Base-by-base conservation (phyloP, 768 basidiomycete species). In the Pholiota microspora region DNA sequence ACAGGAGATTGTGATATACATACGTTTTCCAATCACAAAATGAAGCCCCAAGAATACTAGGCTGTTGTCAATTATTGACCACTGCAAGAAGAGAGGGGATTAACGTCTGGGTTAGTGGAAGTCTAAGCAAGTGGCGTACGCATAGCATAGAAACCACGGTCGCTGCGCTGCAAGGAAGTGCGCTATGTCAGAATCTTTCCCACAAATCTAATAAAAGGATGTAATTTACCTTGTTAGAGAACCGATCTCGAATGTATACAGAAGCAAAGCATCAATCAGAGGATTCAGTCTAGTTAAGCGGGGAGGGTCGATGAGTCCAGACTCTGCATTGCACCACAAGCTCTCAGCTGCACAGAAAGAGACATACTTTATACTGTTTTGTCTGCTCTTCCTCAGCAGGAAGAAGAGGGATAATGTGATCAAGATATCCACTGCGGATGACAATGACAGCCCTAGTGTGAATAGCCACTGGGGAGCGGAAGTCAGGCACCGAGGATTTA, bases 161-260 rank as follows among this genome's bases (percentile, higher is more conserved):
- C 4, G 71, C 77, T 18, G 73, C 70, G 35, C 72, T 73, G 27
- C 21, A 44, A 46, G 16, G 40, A 51, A 15, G 8, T 21, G 38
- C 15, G 21, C 28, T 7, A 46, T 16, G 9, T 44, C 16, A 16
- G 15, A 45, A 21, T 28, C 16, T 45, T 40, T 18, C 18, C 36
- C 40, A 35, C 21, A 29, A 16, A 23, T 12, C 9, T 48, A 24
- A 3, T 9, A 21, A 51, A 21, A 16, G 16, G 12, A 12, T 12
- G 13, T 10, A 15, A 55, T 60, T 38, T 59, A 75, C 75, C 76
- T 74, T 12, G 80, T 81, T 32, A 81, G 64, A 15, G 73, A 67
- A 23, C 79, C 79, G 40, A 73, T 81, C 62, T 82, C 79, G 46
- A 81, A 76, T 0, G 79, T 72, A 58, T 82, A 81, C 3, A 76